phyloP scores from a whole-genome alignment of 176 grass and related monocot genomes.

The Panicum miliaceum region DNA sequence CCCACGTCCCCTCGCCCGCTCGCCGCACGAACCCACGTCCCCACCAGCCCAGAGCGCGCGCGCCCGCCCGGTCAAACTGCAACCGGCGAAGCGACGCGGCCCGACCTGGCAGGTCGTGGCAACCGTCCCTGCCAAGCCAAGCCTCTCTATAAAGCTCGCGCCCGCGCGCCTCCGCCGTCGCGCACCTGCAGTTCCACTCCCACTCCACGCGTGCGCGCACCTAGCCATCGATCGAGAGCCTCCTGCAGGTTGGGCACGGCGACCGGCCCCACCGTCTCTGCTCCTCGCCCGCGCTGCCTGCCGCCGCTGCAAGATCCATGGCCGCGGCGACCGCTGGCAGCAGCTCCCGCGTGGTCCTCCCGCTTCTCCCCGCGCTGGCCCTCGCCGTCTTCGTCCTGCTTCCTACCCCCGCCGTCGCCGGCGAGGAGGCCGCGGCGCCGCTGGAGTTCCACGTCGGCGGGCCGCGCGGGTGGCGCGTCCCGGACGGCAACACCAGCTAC shows the following conservation, averaged over 20 bases:
- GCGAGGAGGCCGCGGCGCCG: neutral
- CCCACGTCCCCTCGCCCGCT: neutral
- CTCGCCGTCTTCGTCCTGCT: slow-evolving; percentile 13
- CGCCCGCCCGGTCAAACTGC: neutral
- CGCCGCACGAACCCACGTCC: slow-evolving; percentile 11
- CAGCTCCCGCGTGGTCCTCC: neutral
- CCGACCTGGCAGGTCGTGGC: neutral
- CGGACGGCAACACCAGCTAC: slow-evolving; percentile 55
- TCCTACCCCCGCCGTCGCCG: neutral
- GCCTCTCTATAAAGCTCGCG: neutral
- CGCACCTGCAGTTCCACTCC: neutral
- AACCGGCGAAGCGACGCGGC: neutral
- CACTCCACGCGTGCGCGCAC: neutral
- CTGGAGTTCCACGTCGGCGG: slow-evolving; percentile 74
- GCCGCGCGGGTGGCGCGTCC: slow-evolving; percentile 62
- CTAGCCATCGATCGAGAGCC: neutral
- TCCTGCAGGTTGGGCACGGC: neutral
- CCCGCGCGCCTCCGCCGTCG: neutral
- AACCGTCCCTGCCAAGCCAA: neutral
- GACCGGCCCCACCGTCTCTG: neutral
- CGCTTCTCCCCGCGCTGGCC: neutral
- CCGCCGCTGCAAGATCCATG: slow-evolving; percentile 23
- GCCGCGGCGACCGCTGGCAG: neutral
- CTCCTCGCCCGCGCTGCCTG: neutral
- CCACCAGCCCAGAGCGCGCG: neutral